Evolutionary conservation across 148 eudicot genomes (phyloP), one percentile per base, ranked within the genome.

Genomic region (Spergularia marina): DNA sequence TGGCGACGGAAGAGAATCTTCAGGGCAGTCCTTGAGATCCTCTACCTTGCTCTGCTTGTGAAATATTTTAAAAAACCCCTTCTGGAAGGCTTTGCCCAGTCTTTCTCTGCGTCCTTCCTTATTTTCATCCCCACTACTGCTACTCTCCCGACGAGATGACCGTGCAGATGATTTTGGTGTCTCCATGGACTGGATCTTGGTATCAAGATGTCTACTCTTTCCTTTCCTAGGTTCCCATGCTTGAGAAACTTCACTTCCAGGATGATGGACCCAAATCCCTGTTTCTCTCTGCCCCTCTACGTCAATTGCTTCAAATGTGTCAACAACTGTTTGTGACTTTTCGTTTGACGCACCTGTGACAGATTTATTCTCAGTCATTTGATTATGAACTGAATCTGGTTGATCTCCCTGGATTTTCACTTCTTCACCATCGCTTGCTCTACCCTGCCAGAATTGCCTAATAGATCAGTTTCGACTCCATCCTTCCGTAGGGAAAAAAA

Each of bases 211-310:
- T 62, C 86, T 85, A 59, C 58, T 82, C 71, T 79, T 90, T n/a
- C 92, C 97, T 68, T 91, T 90, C 75, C 92, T 85, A 62, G 97
- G 94, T 75, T 91, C 92, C 98, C 98, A 90, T 58, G 82, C 82
- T 47, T 79, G 89, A 68, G 89, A 68, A 73, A 87, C 86, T 60
- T 89, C 96, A 58, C 91, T 82, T 70, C 98, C 96, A 18, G 97
- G 96, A 56, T 81, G 90, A 74, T 90, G 95, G 56, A 92, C 87
- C 97, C 97, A 91, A 76, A 94, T 82, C 67, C 97, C 96, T 10
- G 93, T 91, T 72, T 89, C 88, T 18, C 77, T 72, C 71, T 86
- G 91, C 56, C 97, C 98, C 80, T 90, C 85, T 49, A 90, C 68
- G 53, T 87, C 80, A 36, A 94, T 88, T 25, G 96, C 80, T 71